Percentiles rank a stretch among this genome's conserved stretches.
These are phyloP conservation scores for Dictyostelium brefeldianum DNA, from an alignment of 78 protist genomes.

Conservation along the genomic window DNA sequence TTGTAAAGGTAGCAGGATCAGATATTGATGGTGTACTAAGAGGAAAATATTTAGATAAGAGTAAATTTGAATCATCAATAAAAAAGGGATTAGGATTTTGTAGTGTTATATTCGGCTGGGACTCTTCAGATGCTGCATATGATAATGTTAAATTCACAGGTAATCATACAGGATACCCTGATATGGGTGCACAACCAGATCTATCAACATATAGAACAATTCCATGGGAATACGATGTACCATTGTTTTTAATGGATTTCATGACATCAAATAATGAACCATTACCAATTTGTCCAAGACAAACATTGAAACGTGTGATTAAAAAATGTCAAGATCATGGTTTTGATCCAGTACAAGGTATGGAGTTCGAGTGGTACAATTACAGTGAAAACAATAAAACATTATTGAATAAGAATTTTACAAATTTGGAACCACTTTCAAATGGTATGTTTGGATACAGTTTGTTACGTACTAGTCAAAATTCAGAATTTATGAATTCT, in stretches of 20 bases:
- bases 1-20: conserved; percentile 62
- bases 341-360: conserved; percentile 67
- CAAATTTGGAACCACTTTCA: conserved; percentile 48
- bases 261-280: not conserved
- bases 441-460: conserved; percentile 86
- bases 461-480: conserved; percentile 32
- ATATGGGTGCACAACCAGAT: conserved; percentile 53
- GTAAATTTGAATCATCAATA: conserved; percentile 58
- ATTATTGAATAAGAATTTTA: conserved; percentile 12
- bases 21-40: conserved; percentile 83
- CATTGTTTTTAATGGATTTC: conserved; percentile 79
- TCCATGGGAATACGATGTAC: conserved; percentile 82
- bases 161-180: conserved; percentile 78
- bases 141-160: conserved; percentile 67
- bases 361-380: conserved; percentile 84
- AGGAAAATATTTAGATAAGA: conserved; percentile 78
- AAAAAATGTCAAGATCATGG: conserved; percentile 12
- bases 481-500: conserved; percentile 26
- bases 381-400: conserved; percentile 55
- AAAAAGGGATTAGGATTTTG: conserved; percentile 80
- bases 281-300: conserved; percentile 77
- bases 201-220: conserved; percentile 28
- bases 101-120: conserved; percentile 85
- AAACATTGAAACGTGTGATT: conserved; percentile 68
- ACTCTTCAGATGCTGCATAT: conserved; percentile 46